A percentile compares a stretch with the other conserved stretches of the same genome.
Evolutionary conservation across 345 rosid species (phyloP).

Genomic region (Barbarea vulgaris): DNA sequence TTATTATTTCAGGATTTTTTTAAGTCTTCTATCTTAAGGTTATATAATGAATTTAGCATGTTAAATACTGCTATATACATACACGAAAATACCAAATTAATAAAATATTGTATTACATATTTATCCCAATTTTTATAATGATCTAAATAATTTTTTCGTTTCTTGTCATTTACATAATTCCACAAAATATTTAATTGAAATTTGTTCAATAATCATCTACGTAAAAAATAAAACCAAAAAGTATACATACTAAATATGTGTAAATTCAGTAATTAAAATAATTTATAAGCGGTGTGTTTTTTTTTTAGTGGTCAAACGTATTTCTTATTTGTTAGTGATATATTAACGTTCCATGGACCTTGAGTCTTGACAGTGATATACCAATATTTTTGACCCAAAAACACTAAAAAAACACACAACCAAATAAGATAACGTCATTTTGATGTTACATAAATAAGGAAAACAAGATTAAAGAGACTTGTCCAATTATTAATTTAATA

Average conservation of each 20-base stretch:
- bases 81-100: neutral
- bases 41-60: neutral
- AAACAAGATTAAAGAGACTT: neutral
- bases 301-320: neutral
- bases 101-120: neutral
- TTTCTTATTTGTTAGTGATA: neutral
- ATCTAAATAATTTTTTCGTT: neutral
- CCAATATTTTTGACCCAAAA: neutral
- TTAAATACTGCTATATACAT: neutral
- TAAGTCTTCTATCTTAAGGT: neutral
- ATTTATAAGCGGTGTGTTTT: neutral
- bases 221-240: neutral
- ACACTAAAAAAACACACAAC: neutral
- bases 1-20: neutral
- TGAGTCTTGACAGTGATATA: neutral
- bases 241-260: neutral
- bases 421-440: constrained; percentile 2
- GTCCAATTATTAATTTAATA: neutral
- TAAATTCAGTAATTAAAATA: neutral
- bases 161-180: neutral
- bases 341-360: neutral
- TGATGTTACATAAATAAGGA: neutral
- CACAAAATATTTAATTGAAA: neutral
- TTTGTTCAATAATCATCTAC: neutral
- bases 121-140: neutral